Evolutionary conservation across 345 rosid species (phyloP).

Genomic region (Passiflora organensis): DNA sequence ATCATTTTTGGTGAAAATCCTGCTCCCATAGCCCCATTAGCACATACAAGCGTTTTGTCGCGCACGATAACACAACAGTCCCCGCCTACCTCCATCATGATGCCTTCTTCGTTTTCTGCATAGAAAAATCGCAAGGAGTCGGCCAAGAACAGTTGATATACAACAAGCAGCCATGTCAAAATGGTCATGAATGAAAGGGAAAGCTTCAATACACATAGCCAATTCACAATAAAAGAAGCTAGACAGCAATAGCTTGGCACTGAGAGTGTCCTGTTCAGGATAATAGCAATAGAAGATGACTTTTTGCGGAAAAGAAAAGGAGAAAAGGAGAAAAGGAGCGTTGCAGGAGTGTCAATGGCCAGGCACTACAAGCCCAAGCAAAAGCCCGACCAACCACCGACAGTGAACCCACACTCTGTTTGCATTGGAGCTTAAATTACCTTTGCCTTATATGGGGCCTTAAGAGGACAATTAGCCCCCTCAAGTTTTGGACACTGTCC

Average conservation of each 20-base stretch:
- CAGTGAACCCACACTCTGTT: conserved; percentile 21
- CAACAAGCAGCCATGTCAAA: too few relatives aligned
- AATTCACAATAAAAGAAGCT: conserved; percentile 7
- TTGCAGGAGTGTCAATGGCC: not conserved
- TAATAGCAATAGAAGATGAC: conserved; percentile 13
- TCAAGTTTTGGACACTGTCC: conserved; percentile 42
- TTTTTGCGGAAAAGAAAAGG: conserved; percentile 6
- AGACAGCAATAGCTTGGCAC: conserved; percentile 2
- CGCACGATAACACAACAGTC: not conserved
- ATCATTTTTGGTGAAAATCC: too few relatives aligned
- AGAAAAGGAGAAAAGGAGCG: too few relatives aligned
- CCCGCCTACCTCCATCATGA: not conserved
- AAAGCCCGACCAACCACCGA: conserved; percentile 42
- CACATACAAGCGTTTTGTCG: too few relatives aligned
- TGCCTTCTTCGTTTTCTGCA: not conserved
- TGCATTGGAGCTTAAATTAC: not conserved
- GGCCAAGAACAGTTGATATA: too few relatives aligned
- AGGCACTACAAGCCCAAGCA: not conserved
- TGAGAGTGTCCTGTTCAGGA: not conserved
- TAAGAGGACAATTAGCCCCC: conserved; percentile 33
- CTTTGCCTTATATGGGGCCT: conserved; percentile 24
- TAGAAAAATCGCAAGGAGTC: not conserved
- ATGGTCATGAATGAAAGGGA: not conserved
- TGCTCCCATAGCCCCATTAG: too few relatives aligned
- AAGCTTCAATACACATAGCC: conserved; percentile 4